A percentile compares a stretch with the other conserved stretches of the same genome.
Evolutionary conservation across 257 asterid genomes (phyloP).

Genomic region (Misopates orontium): DNA sequence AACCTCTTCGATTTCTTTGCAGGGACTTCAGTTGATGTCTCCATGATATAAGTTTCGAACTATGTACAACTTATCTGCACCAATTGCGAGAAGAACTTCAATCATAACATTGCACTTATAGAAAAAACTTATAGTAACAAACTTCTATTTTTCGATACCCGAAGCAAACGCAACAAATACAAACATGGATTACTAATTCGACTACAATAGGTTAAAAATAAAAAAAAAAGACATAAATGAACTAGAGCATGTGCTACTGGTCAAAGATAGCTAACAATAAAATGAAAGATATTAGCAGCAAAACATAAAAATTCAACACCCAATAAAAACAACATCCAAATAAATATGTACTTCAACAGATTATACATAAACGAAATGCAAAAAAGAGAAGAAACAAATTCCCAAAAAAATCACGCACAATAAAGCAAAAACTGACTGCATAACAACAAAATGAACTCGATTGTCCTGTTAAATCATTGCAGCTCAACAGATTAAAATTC

Average conservation of each 20-base stretch:
- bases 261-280: no score
- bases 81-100: conserved; percentile 32
- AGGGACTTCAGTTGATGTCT: conserved; percentile 62
- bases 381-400: no score
- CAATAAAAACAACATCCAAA: no score
- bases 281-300: no score
- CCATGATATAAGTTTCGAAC: conserved; percentile 55
- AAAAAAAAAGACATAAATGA: neutral
- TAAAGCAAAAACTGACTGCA: neutral
- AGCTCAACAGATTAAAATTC: conserved; percentile 1
- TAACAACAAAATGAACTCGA: conserved; percentile 12
- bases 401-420: neutral
- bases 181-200: neutral
- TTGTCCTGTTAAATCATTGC: neutral
- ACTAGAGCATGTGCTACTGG: neutral
- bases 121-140: neutral
- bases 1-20: conserved; percentile 88
- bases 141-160: conserved; percentile 13
- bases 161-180: conserved; percentile 4
- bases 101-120: conserved; percentile 19
- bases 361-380: no score
- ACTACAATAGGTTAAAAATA: conserved; percentile 12
- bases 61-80: conserved; percentile 38
- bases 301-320: no score
- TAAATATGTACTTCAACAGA: no score